Conservation (phyloP, 2,329 filamentous ascomycete species). For the Catunica adiposa region DNA sequence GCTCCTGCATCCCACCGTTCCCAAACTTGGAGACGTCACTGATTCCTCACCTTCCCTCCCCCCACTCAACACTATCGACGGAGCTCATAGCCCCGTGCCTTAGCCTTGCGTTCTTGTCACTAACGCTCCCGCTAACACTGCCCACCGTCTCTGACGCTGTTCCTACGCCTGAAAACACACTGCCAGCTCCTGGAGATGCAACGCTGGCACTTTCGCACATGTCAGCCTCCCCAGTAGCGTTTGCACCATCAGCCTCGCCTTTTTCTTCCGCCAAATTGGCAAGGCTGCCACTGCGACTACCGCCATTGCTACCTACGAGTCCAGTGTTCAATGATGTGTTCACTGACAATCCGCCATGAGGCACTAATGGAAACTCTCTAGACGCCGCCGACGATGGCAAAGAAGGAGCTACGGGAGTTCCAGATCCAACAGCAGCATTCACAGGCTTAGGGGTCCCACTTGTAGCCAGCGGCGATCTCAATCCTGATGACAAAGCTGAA, state of each 20-base stretch:
- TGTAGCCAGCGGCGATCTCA: not conserved
- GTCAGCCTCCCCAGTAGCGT: constrained; percentile 2
- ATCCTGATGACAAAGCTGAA: not conserved
- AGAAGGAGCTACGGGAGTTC: too few species aligned
- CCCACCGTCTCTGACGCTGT: not conserved
- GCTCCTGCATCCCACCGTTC: too few species aligned
- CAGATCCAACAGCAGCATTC: not conserved
- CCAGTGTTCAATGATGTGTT: not conserved
- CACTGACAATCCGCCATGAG: not conserved
- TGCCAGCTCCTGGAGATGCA: not conserved
- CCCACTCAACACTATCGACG: not conserved
- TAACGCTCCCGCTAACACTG: not conserved
- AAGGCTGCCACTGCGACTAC: too few species aligned
- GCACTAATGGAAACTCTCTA: constrained; percentile 7
- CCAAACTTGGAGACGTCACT: too few species aligned
- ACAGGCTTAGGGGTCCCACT: not conserved
- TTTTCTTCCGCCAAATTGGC: constrained; percentile 5
- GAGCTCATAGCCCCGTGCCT: not conserved
- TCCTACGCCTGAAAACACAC: not conserved
- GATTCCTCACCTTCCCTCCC: not conserved
- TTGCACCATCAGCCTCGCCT: not conserved
- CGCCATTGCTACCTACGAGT: too few species aligned
- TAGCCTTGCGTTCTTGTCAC: not conserved
- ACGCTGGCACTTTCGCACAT: not conserved
- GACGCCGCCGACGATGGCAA: not conserved